These are phyloP conservation scores for Gracilaria gracilis DNA, from an alignment of 23 red algal genomes.

Conservation along the genomic window DNA sequence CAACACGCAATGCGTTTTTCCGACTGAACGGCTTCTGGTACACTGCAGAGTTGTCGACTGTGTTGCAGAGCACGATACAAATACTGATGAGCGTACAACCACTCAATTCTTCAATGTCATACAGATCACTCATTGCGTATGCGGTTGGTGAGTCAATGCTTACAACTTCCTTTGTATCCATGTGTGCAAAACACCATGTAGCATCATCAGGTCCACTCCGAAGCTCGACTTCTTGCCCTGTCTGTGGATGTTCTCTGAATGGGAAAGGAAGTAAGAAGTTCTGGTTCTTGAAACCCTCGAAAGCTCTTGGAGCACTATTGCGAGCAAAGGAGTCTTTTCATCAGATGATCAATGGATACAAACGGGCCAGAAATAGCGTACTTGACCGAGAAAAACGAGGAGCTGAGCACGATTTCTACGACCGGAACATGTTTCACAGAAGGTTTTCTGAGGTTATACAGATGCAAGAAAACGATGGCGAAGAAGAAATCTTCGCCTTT, in stretches of 20 bases:
- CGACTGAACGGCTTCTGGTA: not conserved
- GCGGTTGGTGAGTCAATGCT: not conserved
- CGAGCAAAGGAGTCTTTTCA: not conserved
- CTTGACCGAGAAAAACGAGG: not conserved
- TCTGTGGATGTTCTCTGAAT: not conserved
- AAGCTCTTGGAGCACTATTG: not conserved
- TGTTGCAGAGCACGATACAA: not conserved
- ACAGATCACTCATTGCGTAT: not conserved
- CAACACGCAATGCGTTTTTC: not conserved
- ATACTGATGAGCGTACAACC: not conserved
- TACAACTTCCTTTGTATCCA: not conserved
- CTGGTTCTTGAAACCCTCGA: not conserved
- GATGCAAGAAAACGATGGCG: not conserved
- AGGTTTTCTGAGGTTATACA: not conserved
- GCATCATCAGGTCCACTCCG: not conserved
- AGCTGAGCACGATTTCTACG: not conserved
- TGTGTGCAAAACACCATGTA: not conserved
- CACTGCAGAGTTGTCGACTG: not conserved
- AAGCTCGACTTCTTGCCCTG: not conserved
- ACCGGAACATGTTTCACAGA: not conserved
- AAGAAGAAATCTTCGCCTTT: not conserved
- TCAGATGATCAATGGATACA: not conserved
- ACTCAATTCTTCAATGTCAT: not conserved
- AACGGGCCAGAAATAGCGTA: not conserved
- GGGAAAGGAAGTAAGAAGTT: not conserved